Evolutionary conservation across 768 basidiomycete species (phyloP).

Genomic region (Cyathus striatus): DNA sequence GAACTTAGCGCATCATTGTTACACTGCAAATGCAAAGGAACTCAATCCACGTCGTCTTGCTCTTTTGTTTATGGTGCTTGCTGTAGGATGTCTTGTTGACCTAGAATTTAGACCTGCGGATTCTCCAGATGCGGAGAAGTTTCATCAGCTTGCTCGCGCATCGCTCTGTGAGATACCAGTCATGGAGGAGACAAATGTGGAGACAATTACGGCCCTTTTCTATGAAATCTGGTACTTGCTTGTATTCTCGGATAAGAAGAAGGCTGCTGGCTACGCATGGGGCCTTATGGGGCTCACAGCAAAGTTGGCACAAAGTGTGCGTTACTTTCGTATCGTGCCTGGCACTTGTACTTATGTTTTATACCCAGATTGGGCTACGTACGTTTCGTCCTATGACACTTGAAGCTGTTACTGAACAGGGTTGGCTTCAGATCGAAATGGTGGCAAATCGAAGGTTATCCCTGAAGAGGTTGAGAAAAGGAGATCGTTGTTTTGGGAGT

Average conservation of each 20-base stretch:
- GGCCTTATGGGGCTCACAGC: conserved; percentile 51
- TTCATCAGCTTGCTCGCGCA: conserved; percentile 55
- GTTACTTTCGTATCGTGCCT: conserved; percentile 14
- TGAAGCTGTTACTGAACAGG: neutral
- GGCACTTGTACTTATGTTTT: conserved; percentile 3
- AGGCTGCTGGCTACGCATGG: conserved; percentile 55
- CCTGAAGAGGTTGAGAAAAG: conserved; percentile 69
- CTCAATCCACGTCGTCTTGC: conserved; percentile 61
- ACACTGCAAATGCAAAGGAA: conserved; percentile 43
- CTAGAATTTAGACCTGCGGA: conserved; percentile 36
- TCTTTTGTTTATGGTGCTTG: conserved; percentile 64
- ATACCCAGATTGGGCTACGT: conserved; percentile 54
- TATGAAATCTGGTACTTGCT: conserved; percentile 64
- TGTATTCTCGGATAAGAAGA: conserved; percentile 67
- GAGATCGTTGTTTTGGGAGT: conserved; percentile 65
- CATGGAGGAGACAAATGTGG: conserved; percentile 65
- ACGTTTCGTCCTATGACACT: conserved; percentile 13
- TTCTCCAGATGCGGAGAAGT: conserved; percentile 53
- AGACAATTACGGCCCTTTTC: conserved; percentile 54
- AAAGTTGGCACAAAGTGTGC: conserved; percentile 60
- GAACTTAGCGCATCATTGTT: conserved; percentile 61
- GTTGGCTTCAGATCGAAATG: conserved; percentile 50
- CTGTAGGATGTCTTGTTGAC: conserved; percentile 66
- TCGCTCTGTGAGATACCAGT: conserved; percentile 56
- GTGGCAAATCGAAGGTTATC: conserved; percentile 59